Base-by-base conservation (phyloP, 768 basidiomycete genomes). In the Coprinellus micaceus region DNA sequence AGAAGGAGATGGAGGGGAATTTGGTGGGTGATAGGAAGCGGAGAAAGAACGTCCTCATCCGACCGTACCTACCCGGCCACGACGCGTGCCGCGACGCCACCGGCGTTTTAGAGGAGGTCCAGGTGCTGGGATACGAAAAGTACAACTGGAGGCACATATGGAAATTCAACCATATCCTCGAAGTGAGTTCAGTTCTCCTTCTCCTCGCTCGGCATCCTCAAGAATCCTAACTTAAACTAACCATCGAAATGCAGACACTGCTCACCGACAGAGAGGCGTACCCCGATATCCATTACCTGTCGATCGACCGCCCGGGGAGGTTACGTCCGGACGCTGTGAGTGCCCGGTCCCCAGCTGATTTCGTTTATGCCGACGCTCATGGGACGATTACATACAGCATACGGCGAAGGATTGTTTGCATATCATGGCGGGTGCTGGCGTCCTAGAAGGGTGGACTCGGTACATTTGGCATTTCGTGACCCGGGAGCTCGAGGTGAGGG, bases 61-160 rank as follows among this genome's bases (percentile, higher is more conserved):
- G 86, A 30, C 77, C 84, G 9, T 88, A 87, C 60, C 63, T 84
- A 4, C 82, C 83, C 2, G 86, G 86, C 2, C 84, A 88, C 60
- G 85, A 87, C 56, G 74, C 82, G 52, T 88, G 86, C 58, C 84
- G 82, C 58, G 59, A 74, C 19, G 60, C 66, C 47, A 66, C 67
- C n/a, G 56, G 72, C 56, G 82, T 83, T 19, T 81, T 77, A 77
- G 64, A 56, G 39, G 70, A 73, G 57, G 72, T 82, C 19, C 60
- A 71, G 58, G 77, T 78, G 1, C 78, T 73, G 55, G 57, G 59
- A 30, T 74, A 74, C 71, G 71, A 74, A 26, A 83, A 78, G 77
- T 88, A 81, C 63, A 88, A 88, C 63, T 88, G 86, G 86, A 77
- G 72, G 0, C 76, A 78, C 69, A 85, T 88, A 43, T 65, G 71